A percentile compares a stretch with the other conserved stretches of the same genome.
Conservation (phyloP, 345 rosid species). For the Acer saccharum region DNA sequence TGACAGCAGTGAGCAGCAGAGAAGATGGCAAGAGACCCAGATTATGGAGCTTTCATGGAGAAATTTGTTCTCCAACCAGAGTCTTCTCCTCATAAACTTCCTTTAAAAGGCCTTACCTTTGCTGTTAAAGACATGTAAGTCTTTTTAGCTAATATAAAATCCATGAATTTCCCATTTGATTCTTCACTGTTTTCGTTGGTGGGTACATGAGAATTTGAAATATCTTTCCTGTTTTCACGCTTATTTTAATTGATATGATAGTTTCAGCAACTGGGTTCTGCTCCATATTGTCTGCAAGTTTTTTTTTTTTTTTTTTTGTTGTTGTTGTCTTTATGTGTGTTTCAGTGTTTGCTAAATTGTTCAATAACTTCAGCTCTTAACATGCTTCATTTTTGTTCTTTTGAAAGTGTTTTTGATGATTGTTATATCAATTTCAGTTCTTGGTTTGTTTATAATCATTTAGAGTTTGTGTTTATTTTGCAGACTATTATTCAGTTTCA, state of each 20-base stretch:
- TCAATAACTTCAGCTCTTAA: too few species aligned
- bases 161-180: not conserved
- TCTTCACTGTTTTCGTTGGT: not conserved
- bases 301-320: too few species aligned
- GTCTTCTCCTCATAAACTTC: constrained; percentile 48
- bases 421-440: too few species aligned
- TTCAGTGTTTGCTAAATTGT: too few species aligned
- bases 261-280: constrained; percentile 15
- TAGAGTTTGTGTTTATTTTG: not conserved
- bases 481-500: not conserved
- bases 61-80: constrained; percentile 54
- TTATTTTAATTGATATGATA: not conserved
- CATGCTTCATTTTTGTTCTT: too few species aligned
- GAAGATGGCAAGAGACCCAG: constrained; percentile 49
- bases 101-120: constrained; percentile 69
- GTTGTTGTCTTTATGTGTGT: not conserved
- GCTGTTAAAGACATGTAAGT: constrained; percentile 91
- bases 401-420: too few species aligned
- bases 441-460: not conserved
- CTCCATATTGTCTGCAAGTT: not conserved
- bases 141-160: not conserved
- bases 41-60: constrained; percentile 84
- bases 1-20: not conserved
- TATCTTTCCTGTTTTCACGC: not conserved
- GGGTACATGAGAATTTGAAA: not conserved